Evolutionary conservation across 176 grass and related monocot species (phyloP), one percentile per base, ranked within the genome.

Genomic region (Paspalum notatum): DNA sequence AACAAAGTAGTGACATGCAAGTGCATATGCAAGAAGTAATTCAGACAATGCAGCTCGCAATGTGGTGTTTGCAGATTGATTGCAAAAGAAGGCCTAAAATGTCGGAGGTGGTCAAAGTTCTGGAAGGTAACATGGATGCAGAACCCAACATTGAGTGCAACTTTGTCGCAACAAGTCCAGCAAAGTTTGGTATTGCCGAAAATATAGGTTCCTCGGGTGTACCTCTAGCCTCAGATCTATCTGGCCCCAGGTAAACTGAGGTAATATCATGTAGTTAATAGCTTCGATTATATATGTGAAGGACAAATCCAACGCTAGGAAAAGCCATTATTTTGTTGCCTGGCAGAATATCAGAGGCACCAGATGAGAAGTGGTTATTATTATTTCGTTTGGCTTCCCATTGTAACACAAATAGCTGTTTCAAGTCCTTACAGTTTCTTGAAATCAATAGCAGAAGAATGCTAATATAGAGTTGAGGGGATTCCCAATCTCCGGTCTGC

Each of bases 61-160:
- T 89, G 49, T 92, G 90, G 90, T 92, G 90, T 32, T 68, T 92
- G 40, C 83, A 92, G 55, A 59, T 49, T 17, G 83, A 89, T 58
- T 67, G 40, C 26, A 83, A 41, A 68, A 77, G 26, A 72, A 85
- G 87, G 62, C 87, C 91, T 80, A 68, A 61, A 44, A 93, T 93
- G 91, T 85, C 82, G 0, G 79, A 77, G 20, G 91, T 90, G 0
- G 63, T 93, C 3, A 83, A 85, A 68, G 78, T 88, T 3, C 42
- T 93, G 18, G 82, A 93, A 87, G 87, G 87, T 21, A n/a, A 25
- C 52, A 79, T 75, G 61, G 12, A 8, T 0, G 12, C 47, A 39
- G 56, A 93, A 24, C 82, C 16, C 21, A 53, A 40, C 6, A 58
- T 90, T 63, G 82, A 76, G 12, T 62, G 82, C 76, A 68, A 62